Evolutionary conservation across 2,329 filamentous ascomycete genomes (phyloP), one percentile per base, ranked within the genome.

Genomic region (Scedosporium apiospermum): DNA sequence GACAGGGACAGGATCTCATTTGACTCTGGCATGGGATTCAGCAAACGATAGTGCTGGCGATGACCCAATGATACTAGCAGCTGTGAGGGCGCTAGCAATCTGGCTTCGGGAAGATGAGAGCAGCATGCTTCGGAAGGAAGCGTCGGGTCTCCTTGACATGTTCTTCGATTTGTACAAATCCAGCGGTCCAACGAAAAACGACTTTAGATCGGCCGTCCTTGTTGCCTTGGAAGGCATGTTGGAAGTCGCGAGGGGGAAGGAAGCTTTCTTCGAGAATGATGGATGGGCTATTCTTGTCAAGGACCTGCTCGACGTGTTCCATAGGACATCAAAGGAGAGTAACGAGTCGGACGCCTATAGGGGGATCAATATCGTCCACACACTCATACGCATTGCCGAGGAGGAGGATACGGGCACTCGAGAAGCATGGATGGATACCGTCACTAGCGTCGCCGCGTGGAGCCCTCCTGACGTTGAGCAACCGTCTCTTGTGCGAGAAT

Each of bases 21-120:
- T 77, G 30, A 80, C 80, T 0, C 72, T 88, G 14, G 76, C 81
- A 0, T 88, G 85, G 85, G 84, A 88, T 63, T 79, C 81, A 0
- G 77, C 78, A 62, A 76, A 78, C 9, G 74, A 78, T 65, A 73
- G 76, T 34, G 75, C 75, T 3, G 75, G 77, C 1, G 74, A 79
- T 6, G 87, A 90, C 66, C 80, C 83, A 1, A 75, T 89, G 6
- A 76, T 87, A 1, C 77, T 87, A 2, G 81, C 86, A 3, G 80
- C 82, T 0, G 72, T 88, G 23, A 75, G 84, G 55, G 75, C 82
- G 0, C 68, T 89, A 34, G 80, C 85, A 1, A 77, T 89, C 18
- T 90, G 88, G 88, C 74, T 89, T n/a, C 77, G 84, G 6, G 87
- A 90, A 65, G 87, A 90, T 63, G 86, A 89, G 49, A 85, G 84